Evolutionary conservation across 768 basidiomycete genomes (phyloP), one percentile per base, ranked within the genome.

Genomic region (Mycena chlorophos): DNA sequence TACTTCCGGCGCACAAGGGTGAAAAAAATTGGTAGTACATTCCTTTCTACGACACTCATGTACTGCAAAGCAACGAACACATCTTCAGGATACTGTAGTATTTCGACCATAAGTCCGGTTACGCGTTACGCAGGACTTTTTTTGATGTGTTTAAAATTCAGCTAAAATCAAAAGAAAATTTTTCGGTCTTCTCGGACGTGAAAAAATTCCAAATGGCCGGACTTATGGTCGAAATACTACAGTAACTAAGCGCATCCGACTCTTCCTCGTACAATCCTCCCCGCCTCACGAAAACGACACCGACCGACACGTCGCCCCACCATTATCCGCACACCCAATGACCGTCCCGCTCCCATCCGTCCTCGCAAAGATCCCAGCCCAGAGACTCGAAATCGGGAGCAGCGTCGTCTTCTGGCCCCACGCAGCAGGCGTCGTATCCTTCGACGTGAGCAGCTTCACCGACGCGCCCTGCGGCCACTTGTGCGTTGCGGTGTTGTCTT

Each of bases 401-500:
- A 46, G 23, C 4, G 45, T 46, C 22, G 45, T 46, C 45, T 46
- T 46, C 45, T 46, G 45, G 20, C 45, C 45, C 45, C 45, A 46
- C 23, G 10, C 25, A 13, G 26, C 5, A 12, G 39, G 10, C 6
- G 8, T 19, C 6, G 45, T 6, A 26, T 20, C 23, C 23, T 6
- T 5, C 6, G 45, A 46, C 12, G 45, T 46, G 26, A 46, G 45
- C 23, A 46, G 23, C 45, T 46, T 46, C 40, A 42, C 22, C 20
- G 40, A 42, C 13, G 40, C 40, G 8, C 40, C 40, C 20, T 42
- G 40, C 22, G 25, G 52, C 45, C 45, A 46, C 12, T 6, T 20
- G 22, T 20, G 23, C 12, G 23, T n/a, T 4, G 12, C 45, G 23
- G 45, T 26, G 20, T 27, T 65, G 31, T 67, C 64, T 49, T 67